phyloP scores from a whole-genome alignment of 345 rosid genomes.

The Mangifera indica region DNA sequence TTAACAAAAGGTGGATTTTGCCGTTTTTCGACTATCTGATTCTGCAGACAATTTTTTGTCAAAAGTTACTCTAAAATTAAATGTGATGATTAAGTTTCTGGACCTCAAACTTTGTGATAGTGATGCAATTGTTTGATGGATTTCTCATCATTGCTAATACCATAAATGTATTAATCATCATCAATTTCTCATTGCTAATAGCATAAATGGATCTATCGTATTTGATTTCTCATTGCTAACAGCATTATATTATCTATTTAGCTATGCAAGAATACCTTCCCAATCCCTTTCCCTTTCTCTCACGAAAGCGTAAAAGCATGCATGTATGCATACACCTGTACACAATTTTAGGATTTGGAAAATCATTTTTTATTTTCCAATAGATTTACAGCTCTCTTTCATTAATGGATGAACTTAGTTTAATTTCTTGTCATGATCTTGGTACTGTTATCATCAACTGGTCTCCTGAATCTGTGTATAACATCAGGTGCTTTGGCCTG shows the following conservation, averaged over 20 bases:
- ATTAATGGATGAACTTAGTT: not conserved
- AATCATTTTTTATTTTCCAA: no score
- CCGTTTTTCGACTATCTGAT: not conserved
- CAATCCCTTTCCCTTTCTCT: not conserved
- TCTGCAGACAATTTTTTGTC: not conserved
- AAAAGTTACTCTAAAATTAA: no score
- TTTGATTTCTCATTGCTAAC: no score
- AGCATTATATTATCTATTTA: not conserved
- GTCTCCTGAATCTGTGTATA: constrained; percentile 9
- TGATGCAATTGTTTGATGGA: not conserved
- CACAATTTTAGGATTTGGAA: not conserved
- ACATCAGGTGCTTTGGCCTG: constrained; percentile 96
- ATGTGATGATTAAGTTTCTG: not conserved
- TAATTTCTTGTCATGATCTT: not conserved
- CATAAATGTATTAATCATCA: no score
- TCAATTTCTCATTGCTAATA: no score
- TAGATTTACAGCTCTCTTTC: no score
- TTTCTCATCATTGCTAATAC: no score
- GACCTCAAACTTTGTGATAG: not conserved
- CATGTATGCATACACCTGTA: not conserved
- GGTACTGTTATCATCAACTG: not conserved
- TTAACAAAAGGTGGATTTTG: no score
- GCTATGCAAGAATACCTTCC: not conserved
- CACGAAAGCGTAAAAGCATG: not conserved
- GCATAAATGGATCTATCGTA: no score